These are phyloP conservation scores for Aspergillus panamensis DNA, from an alignment of 495 filamentous ascomycete genomes.

Conservation along the genomic window DNA sequence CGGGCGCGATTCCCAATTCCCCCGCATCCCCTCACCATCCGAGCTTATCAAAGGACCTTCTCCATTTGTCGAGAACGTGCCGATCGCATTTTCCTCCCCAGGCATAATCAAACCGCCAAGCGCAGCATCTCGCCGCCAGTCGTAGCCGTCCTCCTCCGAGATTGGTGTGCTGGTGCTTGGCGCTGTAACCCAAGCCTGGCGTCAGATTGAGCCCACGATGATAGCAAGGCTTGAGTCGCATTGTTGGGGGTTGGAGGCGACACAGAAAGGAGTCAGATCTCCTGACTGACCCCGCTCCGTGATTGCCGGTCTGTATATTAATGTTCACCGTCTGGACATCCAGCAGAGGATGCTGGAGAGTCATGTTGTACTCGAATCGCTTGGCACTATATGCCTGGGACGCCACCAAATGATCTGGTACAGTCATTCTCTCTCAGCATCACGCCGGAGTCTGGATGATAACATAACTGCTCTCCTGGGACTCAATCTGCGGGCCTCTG, in stretches of 20 bases:
- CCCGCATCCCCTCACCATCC: background rate
- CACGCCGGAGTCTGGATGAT: too few species aligned
- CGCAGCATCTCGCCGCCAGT: slow-evolving; percentile 9
- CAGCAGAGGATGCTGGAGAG: too few species aligned
- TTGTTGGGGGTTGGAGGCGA: background rate
- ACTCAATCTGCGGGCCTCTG: too few species aligned
- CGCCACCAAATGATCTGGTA: too few species aligned
- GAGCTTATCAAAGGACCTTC: background rate
- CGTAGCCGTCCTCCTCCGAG: background rate
- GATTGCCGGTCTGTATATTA: too few species aligned
- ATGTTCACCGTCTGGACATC: too few species aligned
- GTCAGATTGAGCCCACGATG: background rate
- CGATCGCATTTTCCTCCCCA: background rate
- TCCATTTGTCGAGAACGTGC: background rate
- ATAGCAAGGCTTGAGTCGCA: background rate
- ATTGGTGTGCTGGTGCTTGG: slow-evolving; percentile 13
- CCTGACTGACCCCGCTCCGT: background rate
- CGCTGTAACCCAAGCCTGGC: slow-evolving; percentile 20
- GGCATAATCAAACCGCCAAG: background rate
- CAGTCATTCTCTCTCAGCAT: too few species aligned
- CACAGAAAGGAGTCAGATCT: background rate
- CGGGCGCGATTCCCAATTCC: background rate
- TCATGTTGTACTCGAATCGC: too few species aligned
- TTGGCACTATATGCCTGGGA: too few species aligned
- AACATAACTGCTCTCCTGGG: too few species aligned